phyloP scores from a whole-genome alignment of 495 filamentous ascomycete species.

The Neurospora sp. region DNA sequence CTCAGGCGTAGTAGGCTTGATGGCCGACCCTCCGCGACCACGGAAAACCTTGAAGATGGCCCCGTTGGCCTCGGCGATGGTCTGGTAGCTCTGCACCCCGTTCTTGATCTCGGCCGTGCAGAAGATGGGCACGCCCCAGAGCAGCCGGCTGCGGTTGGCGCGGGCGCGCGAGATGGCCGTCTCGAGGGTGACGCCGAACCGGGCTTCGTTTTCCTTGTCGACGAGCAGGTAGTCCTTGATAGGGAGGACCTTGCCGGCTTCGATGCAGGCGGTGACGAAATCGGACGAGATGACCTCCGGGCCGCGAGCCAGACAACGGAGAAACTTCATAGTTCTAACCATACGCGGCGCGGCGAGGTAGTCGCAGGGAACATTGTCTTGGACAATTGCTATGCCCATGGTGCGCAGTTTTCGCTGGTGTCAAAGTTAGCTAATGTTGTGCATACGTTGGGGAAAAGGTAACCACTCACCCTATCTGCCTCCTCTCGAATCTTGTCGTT shows the following conservation, averaged over 20 bases:
- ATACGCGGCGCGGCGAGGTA: slow-evolving; percentile 82
- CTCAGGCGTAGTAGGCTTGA: slow-evolving; percentile 45
- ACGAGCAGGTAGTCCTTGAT: slow-evolving; percentile 52
- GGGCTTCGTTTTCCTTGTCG: slow-evolving; percentile 61
- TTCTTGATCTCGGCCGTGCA: slow-evolving; percentile 68
- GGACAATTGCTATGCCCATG: slow-evolving; percentile 70
- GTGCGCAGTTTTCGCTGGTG: slow-evolving; percentile 66
- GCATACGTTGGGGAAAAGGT: not conserved
- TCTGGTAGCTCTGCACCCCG: slow-evolving; percentile 70
- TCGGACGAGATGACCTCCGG: slow-evolving; percentile 61
- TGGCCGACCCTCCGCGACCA: slow-evolving; percentile 52
- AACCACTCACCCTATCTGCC: slow-evolving; percentile 58
- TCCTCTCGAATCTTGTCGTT: slow-evolving; percentile 57
- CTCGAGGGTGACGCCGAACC: slow-evolving; percentile 54
- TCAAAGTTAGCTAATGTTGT: slow-evolving; percentile 12
- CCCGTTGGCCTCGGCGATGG: slow-evolving; percentile 80
- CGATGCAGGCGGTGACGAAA: slow-evolving; percentile 70
- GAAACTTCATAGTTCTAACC: slow-evolving; percentile 86
- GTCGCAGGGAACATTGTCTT: slow-evolving; percentile 62
- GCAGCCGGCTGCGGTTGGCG: slow-evolving; percentile 60
- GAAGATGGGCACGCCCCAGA: slow-evolving; percentile 64
- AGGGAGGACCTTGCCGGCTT: slow-evolving; percentile 42
- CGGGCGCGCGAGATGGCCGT: slow-evolving; percentile 58
- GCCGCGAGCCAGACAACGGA: slow-evolving; percentile 69
- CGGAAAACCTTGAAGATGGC: slow-evolving; percentile 70